Percentiles rank a stretch among this genome's conserved stretches.
Evolutionary conservation across 2,329 filamentous ascomycete species (phyloP).

Genomic region (Ophiostoma ips): DNA sequence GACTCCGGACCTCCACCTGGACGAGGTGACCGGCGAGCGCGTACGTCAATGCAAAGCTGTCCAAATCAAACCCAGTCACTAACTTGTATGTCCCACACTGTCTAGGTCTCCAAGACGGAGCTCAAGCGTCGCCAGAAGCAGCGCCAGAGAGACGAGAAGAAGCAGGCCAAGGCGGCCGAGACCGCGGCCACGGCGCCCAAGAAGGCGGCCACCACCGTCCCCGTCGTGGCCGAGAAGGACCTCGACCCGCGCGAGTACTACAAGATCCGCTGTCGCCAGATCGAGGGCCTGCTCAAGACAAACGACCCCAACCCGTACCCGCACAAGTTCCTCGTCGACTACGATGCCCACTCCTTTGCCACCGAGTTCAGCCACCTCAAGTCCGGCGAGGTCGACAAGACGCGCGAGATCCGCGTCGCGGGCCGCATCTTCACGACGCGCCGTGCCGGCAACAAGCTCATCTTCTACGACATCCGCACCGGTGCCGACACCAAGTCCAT

Average conservation of each 20-base stretch:
- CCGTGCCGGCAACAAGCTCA: constrained; percentile 65
- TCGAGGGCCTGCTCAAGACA: constrained; percentile 56
- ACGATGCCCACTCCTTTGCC: constrained; percentile 68
- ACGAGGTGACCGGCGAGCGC: constrained; percentile 80
- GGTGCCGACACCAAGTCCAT: constrained; percentile 41
- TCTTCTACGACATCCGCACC: constrained; percentile 74
- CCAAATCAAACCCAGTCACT: too few relatives aligned
- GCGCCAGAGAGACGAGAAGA: constrained; percentile 74
- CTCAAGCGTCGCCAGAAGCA: constrained; percentile 95
- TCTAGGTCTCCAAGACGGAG: constrained; percentile 60
- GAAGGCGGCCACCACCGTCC: constrained; percentile 39
- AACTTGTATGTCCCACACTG: too few relatives aligned
- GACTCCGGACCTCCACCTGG: constrained; percentile 51
- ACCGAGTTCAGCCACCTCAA: constrained; percentile 67
- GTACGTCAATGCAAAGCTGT: constrained; percentile 8
- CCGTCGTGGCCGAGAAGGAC: constrained; percentile 42
- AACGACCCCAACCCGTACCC: constrained; percentile 77
- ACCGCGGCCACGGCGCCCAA: constrained; percentile 36
- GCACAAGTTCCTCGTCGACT: constrained; percentile 81
- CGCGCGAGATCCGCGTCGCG: constrained; percentile 62
- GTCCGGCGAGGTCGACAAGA: constrained; percentile 71
- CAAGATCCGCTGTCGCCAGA: constrained; percentile 75
- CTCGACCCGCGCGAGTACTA: constrained; percentile 62
- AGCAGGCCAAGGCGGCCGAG: constrained; percentile 67
- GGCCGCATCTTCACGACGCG: constrained; percentile 86